These are phyloP conservation scores for Dendrobium officinale DNA, from an alignment of 106 monocot species.

Conservation along the genomic window DNA sequence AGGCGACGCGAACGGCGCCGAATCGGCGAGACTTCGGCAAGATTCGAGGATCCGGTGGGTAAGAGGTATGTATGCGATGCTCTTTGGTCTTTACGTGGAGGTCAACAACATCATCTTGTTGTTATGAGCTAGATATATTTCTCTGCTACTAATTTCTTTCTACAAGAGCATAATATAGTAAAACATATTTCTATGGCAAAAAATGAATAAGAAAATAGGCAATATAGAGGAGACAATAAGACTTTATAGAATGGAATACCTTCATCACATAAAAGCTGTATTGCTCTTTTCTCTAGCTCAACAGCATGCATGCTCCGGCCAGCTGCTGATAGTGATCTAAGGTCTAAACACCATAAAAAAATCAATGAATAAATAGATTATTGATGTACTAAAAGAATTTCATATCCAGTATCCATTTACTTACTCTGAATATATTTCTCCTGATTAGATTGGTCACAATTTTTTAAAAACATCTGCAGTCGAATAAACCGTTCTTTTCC, in stretches of 20 bases:
- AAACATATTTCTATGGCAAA: not conserved
- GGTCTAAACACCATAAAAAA: conserved; percentile 10
- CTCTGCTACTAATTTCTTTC: not conserved
- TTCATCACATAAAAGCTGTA: conserved; percentile 20
- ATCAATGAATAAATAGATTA: not conserved
- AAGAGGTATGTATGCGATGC: no score
- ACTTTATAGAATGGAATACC: conserved; percentile 7
- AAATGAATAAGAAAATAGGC: not conserved
- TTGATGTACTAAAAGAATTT: not conserved
- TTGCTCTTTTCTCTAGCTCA: conserved; percentile 25
- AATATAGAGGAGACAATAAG: not conserved
- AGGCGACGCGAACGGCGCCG: no score
- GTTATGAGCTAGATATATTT: not conserved
- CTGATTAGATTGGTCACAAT: conserved; percentile 68
- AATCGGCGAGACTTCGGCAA: no score
- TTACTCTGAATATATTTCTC: conserved; percentile 61
- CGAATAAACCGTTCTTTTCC: conserved; percentile 66
- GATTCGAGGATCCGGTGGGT: no score
- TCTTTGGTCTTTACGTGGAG: no score
- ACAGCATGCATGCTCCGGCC: conserved; percentile 14
- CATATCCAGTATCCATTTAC: not conserved
- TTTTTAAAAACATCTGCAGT: conserved; percentile 69
- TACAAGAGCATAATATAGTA: not conserved
- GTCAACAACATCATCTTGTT: not conserved
- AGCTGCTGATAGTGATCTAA: conserved; percentile 20